Evolutionary conservation across 108 stramenopile species (phyloP), one percentile per base, ranked within the genome.

Genomic region (Skeletonema tropicum): DNA sequence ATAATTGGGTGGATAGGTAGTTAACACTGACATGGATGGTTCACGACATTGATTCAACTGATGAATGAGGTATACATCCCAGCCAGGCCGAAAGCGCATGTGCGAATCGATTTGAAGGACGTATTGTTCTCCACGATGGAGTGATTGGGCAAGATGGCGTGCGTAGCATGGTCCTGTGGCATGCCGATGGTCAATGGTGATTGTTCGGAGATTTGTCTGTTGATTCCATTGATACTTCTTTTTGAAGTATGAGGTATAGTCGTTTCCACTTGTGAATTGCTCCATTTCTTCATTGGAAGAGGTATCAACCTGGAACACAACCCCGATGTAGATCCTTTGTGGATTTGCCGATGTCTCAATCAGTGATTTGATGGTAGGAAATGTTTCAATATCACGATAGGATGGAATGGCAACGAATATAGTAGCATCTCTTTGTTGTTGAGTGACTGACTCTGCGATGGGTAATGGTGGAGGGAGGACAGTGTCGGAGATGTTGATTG

Each of bases 31-130:
- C 61, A 70, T 76, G 38, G 66, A 39, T 26, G 31, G 26, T 15
- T 25, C n/a, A 15, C 38, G 35, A 46, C 69, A 67, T 52, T 67
- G 63, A 3, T 60, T 46, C 48, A 80, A 63, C 68, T 82, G 74
- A 32, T 71, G 64, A 49, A 91, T 82, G 38, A 93, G 65, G 62
- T 90, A 87, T 3, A 23, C 60, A 76, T 94, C 93, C 93, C 93
- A 94, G 38, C 83, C 63, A n/a, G 48, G 48, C 14, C 89, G 83
- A 66, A 94, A 93, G 9, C 86, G 89, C 88, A 94, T 96, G 80
- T 97, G 97, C 31, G 94, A 93, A 78, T 97, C 97, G 64, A 97
- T 95, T 83, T 97, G 96, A 30, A 97, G 71, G 23, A 90, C 60
- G 79, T 92, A 97, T 35, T 90, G 82, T 82, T 97, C 97, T 5